Conservation (phyloP, 148 eudicot genomes). For the Vaccinium myrtillus region DNA sequence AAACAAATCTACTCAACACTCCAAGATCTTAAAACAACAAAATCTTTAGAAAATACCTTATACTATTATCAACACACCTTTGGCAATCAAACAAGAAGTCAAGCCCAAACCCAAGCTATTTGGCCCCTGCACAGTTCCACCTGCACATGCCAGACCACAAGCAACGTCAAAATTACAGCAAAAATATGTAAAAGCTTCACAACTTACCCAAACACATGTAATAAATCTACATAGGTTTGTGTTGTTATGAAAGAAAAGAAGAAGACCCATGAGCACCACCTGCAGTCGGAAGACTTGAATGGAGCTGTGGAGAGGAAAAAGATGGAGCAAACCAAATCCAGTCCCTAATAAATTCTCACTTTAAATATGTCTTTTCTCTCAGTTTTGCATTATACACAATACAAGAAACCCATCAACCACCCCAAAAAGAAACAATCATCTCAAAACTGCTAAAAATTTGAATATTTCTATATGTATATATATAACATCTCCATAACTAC, state of each 20-base stretch:
- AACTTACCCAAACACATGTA: slow-evolving; percentile 17
- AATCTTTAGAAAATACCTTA: slow-evolving; percentile 14
- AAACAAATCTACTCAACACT: slow-evolving; percentile 17
- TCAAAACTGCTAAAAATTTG: neutral
- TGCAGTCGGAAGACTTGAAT: slow-evolving; percentile 21
- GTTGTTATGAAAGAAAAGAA: neutral
- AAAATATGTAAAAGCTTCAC: slow-evolving; percentile 12
- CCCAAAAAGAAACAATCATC: slow-evolving; percentile 13
- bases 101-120: slow-evolving; percentile 29
- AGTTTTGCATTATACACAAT: neutral
- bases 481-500: slow-evolving; percentile 16
- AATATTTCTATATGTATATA: neutral
- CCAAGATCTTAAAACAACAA: slow-evolving; percentile 14
- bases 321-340: slow-evolving; percentile 19
- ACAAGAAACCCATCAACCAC: slow-evolving; percentile 15
- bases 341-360: slow-evolving; percentile 17
- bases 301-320: slow-evolving; percentile 11
- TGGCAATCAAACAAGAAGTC: slow-evolving; percentile 19
- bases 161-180: slow-evolving; percentile 24
- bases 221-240: neutral
- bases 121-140: slow-evolving; percentile 27
- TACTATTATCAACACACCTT: slow-evolving; percentile 27
- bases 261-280: slow-evolving; percentile 22
- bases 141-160: slow-evolving; percentile 33
- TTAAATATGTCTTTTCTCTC: slow-evolving; percentile 2